Percentiles rank a stretch among this genome's conserved stretches.
phyloP scores from a whole-genome alignment of 345 rosid genomes.

The Salix brachista region DNA sequence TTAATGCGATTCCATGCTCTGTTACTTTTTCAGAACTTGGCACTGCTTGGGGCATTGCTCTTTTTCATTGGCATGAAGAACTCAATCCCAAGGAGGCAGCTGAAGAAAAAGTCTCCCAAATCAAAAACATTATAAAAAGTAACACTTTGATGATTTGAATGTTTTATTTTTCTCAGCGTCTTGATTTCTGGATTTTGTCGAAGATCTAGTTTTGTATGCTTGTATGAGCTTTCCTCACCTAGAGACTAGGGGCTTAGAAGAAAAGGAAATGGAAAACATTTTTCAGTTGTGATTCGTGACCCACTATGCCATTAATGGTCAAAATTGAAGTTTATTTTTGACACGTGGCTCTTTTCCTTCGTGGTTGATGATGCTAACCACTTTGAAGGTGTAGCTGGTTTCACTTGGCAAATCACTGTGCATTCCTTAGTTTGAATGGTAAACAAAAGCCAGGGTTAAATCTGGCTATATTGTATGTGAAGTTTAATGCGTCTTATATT shows the following conservation, averaged over 20 bases:
- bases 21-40: constrained; percentile 46
- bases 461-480: neutral
- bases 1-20: neutral
- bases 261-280: neutral
- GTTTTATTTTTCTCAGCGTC: neutral
- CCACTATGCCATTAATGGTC: neutral
- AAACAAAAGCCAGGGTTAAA: neutral
- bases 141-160: neutral
- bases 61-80: constrained; percentile 79
- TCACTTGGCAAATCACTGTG: neutral
- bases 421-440: neutral
- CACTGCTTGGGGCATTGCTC: constrained; percentile 66
- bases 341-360: neutral
- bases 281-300: neutral
- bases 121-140: constrained; percentile 33
- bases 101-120: constrained; percentile 56
- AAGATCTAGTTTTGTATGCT: constrained; percentile 13
- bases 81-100: constrained; percentile 60
- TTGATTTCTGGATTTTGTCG: neutral
- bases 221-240: constrained; percentile 1
- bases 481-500: neutral
- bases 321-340: neutral
- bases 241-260: neutral
- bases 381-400: neutral
- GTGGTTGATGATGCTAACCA: neutral